Base-by-base conservation (phyloP, 768 basidiomycete genomes). In the Auriscalpium vulgare region DNA sequence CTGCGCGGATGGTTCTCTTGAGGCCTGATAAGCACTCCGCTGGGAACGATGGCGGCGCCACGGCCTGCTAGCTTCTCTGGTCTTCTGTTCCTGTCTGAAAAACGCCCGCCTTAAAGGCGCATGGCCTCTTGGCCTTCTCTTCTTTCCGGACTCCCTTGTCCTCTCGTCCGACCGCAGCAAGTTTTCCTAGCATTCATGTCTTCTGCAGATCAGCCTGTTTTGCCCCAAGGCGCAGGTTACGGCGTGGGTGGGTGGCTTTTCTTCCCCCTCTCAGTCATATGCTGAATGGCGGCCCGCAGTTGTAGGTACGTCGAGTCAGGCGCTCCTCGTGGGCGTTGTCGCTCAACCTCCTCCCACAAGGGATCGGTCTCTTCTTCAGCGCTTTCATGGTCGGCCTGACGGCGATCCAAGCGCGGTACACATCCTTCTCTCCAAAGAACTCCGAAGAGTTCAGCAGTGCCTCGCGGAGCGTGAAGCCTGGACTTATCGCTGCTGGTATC, bases 401-500 rank as follows among this genome's bases (percentile, higher is more conserved):
- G 8, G 84, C 83, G 40, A 68, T 95, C 44, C 93, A 95, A 72
- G 74, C 84, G 47, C 81, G 91, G 40, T 95, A 95, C 66, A 95
- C 93, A 0, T 76, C 80, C 0, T 88, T 84, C 67, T 89, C 88
- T 4, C 85, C 87, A 16, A 81, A 80, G 56, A 85, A 79, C 58
- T 83, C 91, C 0, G 91, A 94, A 68, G 89, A 91, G 65, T 91
- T 91, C 62, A 86, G 82, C 53, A 87, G 83, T 59, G 89, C 90
- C 8, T 90, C 87, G 1, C 77, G 90, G 36, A 85, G 85, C 55
- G 80, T 95, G 54, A 94, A 94, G 62, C 91, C 95, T 8, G 94
- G 94, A 11, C 75, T 97, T 47, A 94, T 97, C 56, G 92, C 93
- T 0, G 83, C 90, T 34, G 94, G 94, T 1, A 95, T 97, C 57